These are phyloP conservation scores for Colletotrichum lini DNA, from an alignment of 2,329 filamentous ascomycete species.

Conservation along the genomic window DNA sequence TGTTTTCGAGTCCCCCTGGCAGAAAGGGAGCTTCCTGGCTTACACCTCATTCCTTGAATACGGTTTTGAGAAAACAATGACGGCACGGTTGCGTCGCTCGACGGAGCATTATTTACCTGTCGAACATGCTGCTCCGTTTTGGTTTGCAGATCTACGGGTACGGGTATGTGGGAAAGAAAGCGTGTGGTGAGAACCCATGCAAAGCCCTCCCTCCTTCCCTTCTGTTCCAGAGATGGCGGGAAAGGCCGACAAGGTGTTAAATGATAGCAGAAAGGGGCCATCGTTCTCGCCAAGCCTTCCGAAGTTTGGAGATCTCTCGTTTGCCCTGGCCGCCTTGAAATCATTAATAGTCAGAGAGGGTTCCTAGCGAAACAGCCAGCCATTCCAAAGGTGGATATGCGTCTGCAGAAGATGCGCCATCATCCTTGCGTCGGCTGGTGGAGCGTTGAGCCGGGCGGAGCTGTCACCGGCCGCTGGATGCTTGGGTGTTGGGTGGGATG, in stretches of 20 bases:
- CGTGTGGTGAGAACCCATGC: background rate
- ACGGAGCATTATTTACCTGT: background rate
- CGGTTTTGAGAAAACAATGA: constrained; percentile 17
- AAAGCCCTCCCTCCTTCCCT: background rate
- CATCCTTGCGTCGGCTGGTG: constrained; percentile 26
- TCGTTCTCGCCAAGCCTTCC: background rate
- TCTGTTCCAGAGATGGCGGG: background rate
- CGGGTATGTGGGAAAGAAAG: background rate
- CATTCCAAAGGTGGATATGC: background rate
- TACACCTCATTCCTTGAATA: background rate
- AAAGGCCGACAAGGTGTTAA: background rate
- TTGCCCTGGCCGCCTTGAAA: background rate
- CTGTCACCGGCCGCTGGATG: background rate
- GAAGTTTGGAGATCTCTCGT: background rate
- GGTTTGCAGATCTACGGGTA: background rate
- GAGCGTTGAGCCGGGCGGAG: background rate
- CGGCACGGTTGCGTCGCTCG: constrained; percentile 27
- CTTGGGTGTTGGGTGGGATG: constrained; percentile 1
- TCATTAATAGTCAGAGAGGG: background rate
- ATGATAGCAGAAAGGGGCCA: too few relatives aligned
- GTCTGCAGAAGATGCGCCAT: constrained; percentile 19
- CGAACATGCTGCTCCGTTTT: background rate
- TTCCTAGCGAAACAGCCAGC: background rate
- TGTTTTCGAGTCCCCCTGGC: background rate
- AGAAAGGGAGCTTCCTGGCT: background rate